Conservation (phyloP, 164 flowering plant genomes). For the Aristolochia contorta region DNA sequence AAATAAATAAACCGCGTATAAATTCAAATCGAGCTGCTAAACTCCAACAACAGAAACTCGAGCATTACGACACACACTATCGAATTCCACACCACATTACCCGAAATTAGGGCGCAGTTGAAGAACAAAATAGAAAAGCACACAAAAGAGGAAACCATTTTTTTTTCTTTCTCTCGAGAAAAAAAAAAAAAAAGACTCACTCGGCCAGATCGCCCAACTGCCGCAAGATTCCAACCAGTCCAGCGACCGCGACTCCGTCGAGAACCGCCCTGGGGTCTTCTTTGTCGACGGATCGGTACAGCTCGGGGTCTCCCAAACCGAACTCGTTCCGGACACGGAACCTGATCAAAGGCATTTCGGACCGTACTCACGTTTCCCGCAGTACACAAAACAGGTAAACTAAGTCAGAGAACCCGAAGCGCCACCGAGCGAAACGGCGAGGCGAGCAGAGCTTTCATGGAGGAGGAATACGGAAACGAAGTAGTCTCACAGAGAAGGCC, state of each 20-base stretch:
- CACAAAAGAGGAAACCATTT: too few species aligned
- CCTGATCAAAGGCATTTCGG: slow-evolving; percentile 66
- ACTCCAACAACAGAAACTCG: too few species aligned
- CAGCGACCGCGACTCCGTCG: slow-evolving; percentile 84
- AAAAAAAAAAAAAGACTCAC: slow-evolving; percentile 29
- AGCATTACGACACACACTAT: too few species aligned
- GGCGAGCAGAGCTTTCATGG: neutral
- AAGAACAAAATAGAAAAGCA: too few species aligned
- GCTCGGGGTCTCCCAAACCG: slow-evolving; percentile 53
- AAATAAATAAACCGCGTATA: too few species aligned
- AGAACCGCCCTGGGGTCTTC: slow-evolving; percentile 85
- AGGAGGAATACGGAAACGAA: slow-evolving; percentile 1
- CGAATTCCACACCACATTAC: neutral
- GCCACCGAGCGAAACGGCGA: too few species aligned
- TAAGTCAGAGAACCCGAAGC: too few species aligned
- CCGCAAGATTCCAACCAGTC: slow-evolving; percentile 92
- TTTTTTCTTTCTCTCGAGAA: too few species aligned
- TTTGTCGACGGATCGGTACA: slow-evolving; percentile 32
- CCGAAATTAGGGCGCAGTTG: neutral
- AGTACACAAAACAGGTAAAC: neutral
- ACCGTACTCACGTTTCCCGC: neutral
- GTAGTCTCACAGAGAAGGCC: neutral
- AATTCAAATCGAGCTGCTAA: too few species aligned
- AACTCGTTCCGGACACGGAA: slow-evolving; percentile 64
- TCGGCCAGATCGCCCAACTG: slow-evolving; percentile 94